phyloP scores from a whole-genome alignment of 1,284 basidiomycete species.

The Trichosporon sp. region DNA sequence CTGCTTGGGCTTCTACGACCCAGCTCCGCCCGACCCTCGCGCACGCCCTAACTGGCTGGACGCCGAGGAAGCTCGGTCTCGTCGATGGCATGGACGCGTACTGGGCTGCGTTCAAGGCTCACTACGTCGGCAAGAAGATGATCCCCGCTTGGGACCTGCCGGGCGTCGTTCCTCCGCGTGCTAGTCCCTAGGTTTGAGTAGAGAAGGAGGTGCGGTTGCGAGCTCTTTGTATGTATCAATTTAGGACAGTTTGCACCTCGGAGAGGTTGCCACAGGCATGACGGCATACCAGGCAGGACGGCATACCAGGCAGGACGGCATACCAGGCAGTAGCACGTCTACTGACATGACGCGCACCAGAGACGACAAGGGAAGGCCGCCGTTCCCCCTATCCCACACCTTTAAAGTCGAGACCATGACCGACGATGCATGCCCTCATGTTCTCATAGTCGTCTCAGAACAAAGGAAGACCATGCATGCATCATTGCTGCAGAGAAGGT shows the following conservation, averaged over 20 bases:
- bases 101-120: conserved; percentile 42
- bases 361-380: too few relatives aligned
- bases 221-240: not conserved
- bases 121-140: conserved; percentile 34
- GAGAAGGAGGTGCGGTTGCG: not conserved
- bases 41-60: conserved; percentile 61
- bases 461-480: not conserved
- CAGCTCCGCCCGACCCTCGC: conserved; percentile 59
- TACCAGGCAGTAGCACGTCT: too few relatives aligned
- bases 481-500: not conserved
- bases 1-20: conserved; percentile 33
- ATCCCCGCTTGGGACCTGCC: conserved; percentile 34
- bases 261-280: not conserved
- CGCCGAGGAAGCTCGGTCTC: conserved; percentile 59
- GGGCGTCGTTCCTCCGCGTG: conserved; percentile 26
- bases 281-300: too few relatives aligned
- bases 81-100: conserved; percentile 61
- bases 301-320: too few relatives aligned
- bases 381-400: too few relatives aligned
- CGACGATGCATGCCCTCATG: too few relatives aligned
- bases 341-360: too few relatives aligned
- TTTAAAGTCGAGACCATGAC: too few relatives aligned
- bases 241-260: not conserved
- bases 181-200: not conserved
- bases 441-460: too few relatives aligned